A percentile compares a stretch with the other conserved stretches of the same genome.
Conservation (phyloP, 768 basidiomycete species). For the Kwoniella newhampshirensis region DNA sequence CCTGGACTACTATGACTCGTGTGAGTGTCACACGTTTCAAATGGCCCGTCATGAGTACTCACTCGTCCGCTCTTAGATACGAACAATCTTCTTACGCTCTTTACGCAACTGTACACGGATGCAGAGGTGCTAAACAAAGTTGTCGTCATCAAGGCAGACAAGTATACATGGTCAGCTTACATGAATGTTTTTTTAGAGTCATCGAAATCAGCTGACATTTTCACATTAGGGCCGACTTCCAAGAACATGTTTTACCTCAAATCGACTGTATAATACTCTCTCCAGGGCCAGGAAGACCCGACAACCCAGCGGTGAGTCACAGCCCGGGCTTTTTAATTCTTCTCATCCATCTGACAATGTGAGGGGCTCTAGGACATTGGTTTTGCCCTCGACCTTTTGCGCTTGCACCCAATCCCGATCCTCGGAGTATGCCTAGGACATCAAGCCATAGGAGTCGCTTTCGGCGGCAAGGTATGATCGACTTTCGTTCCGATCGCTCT, state of each 20-base stretch:
- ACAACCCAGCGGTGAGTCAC: constrained; percentile 38
- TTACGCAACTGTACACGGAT: constrained; percentile 45
- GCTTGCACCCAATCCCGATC: constrained; percentile 41
- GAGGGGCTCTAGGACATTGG: constrained; percentile 54
- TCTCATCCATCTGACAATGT: too few species aligned
- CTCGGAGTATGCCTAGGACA: constrained; percentile 51
- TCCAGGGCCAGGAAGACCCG: constrained; percentile 53
- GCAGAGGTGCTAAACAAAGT: constrained; percentile 46
- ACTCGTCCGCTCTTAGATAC: constrained; percentile 36
- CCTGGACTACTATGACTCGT: constrained; percentile 54
- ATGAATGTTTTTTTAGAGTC: too few species aligned
- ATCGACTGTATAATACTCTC: constrained; percentile 54
- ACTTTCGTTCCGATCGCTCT: neutral
- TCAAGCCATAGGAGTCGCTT: constrained; percentile 52
- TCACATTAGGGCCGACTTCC: constrained; percentile 39
- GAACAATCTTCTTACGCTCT: constrained; percentile 53
- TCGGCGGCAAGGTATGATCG: constrained; percentile 45
- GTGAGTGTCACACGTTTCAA: constrained; percentile 16
- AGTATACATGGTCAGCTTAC: constrained; percentile 47
- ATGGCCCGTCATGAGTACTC: neutral
- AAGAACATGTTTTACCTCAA: constrained; percentile 34
- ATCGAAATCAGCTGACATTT: constrained; percentile 9
- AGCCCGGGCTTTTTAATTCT: neutral
- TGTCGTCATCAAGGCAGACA: constrained; percentile 50
- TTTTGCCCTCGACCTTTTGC: constrained; percentile 44